Conservation (phyloP, 345 rosid genomes). For the Populus simonii region DNA sequence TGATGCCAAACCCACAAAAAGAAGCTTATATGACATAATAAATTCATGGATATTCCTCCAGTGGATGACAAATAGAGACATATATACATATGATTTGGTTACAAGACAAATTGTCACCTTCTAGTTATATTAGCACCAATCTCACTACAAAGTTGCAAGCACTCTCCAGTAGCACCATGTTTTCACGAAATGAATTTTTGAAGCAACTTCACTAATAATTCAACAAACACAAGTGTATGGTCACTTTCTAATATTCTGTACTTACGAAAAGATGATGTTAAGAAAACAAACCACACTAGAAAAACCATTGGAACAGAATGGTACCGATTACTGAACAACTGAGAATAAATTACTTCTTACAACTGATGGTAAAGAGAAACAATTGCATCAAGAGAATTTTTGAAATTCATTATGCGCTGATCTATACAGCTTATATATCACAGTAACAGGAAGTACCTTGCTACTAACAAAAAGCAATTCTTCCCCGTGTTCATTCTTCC, state of each 20-base stretch:
- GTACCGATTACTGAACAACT: not conserved
- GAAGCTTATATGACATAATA: not conserved
- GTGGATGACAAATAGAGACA: not conserved
- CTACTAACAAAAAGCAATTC: slow-evolving; percentile 77
- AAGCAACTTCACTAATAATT: not conserved
- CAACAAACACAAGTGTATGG: not conserved
- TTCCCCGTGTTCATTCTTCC: slow-evolving; percentile 91
- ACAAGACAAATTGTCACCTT: not conserved
- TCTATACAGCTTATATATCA: not conserved
- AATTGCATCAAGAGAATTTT: not conserved
- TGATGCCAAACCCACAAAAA: not conserved
- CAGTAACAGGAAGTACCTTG: slow-evolving; percentile 42
- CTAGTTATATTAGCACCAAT: not conserved
- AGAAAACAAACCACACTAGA: not conserved
- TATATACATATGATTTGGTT: not conserved
- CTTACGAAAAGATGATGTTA: not conserved
- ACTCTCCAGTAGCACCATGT: not conserved
- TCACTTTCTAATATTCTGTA: not conserved
- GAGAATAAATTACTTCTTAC: not conserved
- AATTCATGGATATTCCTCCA: not conserved
- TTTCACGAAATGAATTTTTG: not conserved
- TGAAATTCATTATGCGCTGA: not conserved
- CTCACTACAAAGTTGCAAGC: not conserved
- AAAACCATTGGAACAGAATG: not conserved
- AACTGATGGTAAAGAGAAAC: not conserved